Base-by-base conservation (phyloP, 495 filamentous ascomycete species). In the Aspergillus nanangensis region DNA sequence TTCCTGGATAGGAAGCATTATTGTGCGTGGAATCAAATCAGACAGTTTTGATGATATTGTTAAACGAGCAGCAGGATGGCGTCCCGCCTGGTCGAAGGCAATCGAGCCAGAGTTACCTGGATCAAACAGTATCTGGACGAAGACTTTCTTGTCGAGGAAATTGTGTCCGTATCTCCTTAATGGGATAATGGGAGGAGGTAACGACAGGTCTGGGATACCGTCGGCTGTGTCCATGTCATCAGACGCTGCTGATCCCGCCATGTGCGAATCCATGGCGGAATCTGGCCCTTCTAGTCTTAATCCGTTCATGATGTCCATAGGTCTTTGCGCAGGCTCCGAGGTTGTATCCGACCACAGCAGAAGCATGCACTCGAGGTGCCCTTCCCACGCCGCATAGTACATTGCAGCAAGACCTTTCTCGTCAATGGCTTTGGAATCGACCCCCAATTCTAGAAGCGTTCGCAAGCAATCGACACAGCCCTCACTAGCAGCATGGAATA, bases 361-460 rank as follows among this genome's bases (percentile, higher is more conserved):
- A 43, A 84, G 78, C 87, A 98, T 96, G 63, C 92, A 96, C 58
- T 92, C 86, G 41, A 96, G 66, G 61, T 96, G 87, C 1, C 94
- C 94, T 72, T 98, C 93, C 94, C 94, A 98, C 0, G 92, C 90
- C 15, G 93, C 94, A 67, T 98, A 97, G 63, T 98, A 97, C 86
- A 96, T 88, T 7, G 93, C 90, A 4, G 90, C 88, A 5, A 96
- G 74, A 15, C 83, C 85, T 63, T 97, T 97, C 63, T 98, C 93
- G 57, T 98, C 93, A 21, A 84, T 62, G 35, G 88, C 84, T 44
- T 84, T 79, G 5, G 82, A 76, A 56, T 88, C 78, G 18, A 84
- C 93, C 18, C 83, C 83, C 39, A 83, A 73, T 35, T 87, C 77
- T 5, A 98, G 69, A 15, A 98, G 76, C 1, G 81, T 84, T 41